These are phyloP conservation scores for Capillidium rhysosporum DNA, from an alignment of 371 early-diverging fungal genomes.

Conservation along the genomic window DNA sequence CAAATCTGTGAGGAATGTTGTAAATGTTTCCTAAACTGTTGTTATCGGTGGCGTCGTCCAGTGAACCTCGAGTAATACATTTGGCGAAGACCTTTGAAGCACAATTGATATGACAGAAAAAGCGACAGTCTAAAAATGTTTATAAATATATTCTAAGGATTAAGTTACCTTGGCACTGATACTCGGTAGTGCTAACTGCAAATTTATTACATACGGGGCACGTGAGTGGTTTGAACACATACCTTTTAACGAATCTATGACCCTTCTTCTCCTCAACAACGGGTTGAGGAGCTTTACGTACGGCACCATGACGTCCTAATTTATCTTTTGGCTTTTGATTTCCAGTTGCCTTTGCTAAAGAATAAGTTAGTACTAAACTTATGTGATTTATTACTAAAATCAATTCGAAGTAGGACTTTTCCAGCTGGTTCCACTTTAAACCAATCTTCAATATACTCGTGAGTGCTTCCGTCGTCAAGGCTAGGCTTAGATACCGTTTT, in stretches of 20 bases:
- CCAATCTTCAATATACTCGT: slow-evolving; percentile 7
- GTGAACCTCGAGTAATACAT: slow-evolving; percentile 59
- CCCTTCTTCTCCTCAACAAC: slow-evolving; percentile 53
- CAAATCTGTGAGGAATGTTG: slow-evolving; percentile 86
- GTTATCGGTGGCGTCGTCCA: slow-evolving; percentile 14
- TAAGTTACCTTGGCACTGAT: slow-evolving; percentile 49
- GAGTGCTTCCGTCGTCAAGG: slow-evolving; percentile 14
- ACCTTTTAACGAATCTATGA: slow-evolving; percentile 66
- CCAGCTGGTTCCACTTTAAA: slow-evolving; percentile 20
- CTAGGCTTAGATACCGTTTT: slow-evolving; percentile 3
- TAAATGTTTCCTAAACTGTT: slow-evolving; percentile 14
- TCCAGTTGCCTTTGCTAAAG: neutral
- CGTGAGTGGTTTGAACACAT: slow-evolving; percentile 80
- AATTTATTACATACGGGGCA: slow-evolving; percentile 87
- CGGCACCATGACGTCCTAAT: slow-evolving; percentile 70
- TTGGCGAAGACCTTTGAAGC: slow-evolving; percentile 60
- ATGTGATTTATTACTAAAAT: neutral
- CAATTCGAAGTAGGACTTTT: slow-evolving; percentile 11
- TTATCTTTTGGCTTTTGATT: neutral
- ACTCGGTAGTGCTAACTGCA: slow-evolving; percentile 61
- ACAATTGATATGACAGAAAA: slow-evolving; percentile 87
- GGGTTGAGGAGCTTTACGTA: slow-evolving; percentile 57
- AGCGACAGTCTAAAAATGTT: slow-evolving; percentile 40
- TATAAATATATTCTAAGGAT: too few relatives aligned
- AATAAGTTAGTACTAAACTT: neutral